Evolutionary conservation across 2,329 filamentous ascomycete genomes (phyloP), one percentile per base, ranked within the genome.

Genomic region (Colletotrichum truncatum): DNA sequence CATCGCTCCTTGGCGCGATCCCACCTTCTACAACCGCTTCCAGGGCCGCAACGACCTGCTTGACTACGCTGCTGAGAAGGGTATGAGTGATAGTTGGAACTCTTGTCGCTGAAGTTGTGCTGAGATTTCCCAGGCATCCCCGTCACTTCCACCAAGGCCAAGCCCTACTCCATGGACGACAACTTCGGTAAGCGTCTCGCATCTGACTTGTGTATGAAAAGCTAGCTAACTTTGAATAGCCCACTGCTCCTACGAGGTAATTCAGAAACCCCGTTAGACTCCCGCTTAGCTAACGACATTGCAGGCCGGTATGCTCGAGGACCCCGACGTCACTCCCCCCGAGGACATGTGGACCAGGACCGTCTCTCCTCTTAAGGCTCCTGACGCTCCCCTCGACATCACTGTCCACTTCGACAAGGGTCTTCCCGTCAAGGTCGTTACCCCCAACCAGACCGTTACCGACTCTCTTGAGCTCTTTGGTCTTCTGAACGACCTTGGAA

Each of bases 1-100:
- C 74, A 90, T 93, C 74, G 90, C 90, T n/a, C 91, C 91, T 28
- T 93, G 91, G 91, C 81, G 91, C 70, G 78, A 90, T 67, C 88
- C 89, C 38, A 84, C 85, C 73, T 93, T 93, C 82, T 91, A 87
- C 81, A 82, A 91, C 69, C 84, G 85, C 67, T 93, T 93, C 85
- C 85, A 72, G 79, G 91, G 91, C 72, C 88, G 91, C 61, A 84
- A 89, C 70, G 91, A 92, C 75, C 86, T 94, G 46, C 85, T 94
- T 52, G 87, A 93, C 76, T 94, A 91, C 74, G 91, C 91, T 45
- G 83, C 81, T 7, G 77, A 87, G 76, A 85, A 87, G 70, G 85
- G 62, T 65, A 36, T 12, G 26, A 6, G 3, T 25, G 4, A 28
- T 11, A 8, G 3, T 4, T 2, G 10, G 10, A 11, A 9, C 18